Evolutionary conservation across 2,329 filamentous ascomycete species (phyloP).

Genomic region (Harringtonia aguacate): DNA sequence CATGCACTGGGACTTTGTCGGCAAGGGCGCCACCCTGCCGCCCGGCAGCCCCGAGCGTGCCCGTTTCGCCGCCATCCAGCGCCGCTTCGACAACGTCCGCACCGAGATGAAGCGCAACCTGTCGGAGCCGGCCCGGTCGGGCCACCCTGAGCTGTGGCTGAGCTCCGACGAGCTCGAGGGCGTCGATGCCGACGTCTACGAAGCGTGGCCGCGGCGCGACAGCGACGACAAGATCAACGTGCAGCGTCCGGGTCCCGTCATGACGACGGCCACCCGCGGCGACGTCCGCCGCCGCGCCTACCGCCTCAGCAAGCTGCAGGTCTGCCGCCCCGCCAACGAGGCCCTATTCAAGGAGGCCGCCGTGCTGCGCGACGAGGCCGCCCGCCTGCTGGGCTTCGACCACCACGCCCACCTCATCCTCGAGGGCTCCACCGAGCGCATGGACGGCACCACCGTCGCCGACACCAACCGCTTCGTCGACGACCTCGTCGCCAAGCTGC

Average conservation of each 20-base stretch:
- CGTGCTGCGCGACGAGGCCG: constrained; percentile 63
- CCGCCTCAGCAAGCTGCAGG: constrained; percentile 70
- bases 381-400: constrained; percentile 62
- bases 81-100: constrained; percentile 59
- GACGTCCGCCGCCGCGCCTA: constrained; percentile 59
- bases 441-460: constrained; percentile 57
- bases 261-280: constrained; percentile 63
- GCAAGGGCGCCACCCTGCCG: constrained; percentile 22
- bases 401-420: constrained; percentile 66
- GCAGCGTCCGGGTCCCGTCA: constrained; percentile 63
- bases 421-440: constrained; percentile 78
- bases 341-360: constrained; percentile 65
- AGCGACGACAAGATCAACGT: constrained; percentile 60
- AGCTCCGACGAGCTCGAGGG: constrained; percentile 61
- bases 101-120: constrained; percentile 70
- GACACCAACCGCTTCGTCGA: constrained; percentile 60
- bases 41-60: constrained; percentile 60
- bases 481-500: constrained; percentile 56
- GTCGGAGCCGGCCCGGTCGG: constrained; percentile 54
- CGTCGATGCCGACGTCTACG: constrained; percentile 58
- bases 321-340: constrained; percentile 49
- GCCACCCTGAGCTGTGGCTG: constrained; percentile 53
- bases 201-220: constrained; percentile 53
- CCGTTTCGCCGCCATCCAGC: constrained; percentile 78
- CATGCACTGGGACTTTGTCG: background rate